These are phyloP conservation scores for Athelia psychrophila DNA, from an alignment of 1,284 basidiomycete genomes.

Conservation along the genomic window DNA sequence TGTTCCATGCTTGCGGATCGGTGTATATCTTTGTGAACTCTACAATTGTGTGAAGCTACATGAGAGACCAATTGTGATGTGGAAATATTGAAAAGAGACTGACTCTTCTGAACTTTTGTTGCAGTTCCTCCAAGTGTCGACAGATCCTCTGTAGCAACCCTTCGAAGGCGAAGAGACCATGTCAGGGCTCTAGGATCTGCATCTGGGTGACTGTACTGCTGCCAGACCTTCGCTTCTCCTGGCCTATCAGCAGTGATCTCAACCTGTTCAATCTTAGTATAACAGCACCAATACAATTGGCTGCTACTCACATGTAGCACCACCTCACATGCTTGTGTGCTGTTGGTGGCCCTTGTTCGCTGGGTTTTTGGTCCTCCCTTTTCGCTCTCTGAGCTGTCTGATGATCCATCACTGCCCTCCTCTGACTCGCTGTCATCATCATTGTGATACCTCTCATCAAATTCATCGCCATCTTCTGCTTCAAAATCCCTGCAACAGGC, in stretches of 20 bases:
- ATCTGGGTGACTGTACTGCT: neutral
- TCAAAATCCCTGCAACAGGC: neutral
- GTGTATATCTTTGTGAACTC: too few relatives aligned
- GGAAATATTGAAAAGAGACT: neutral
- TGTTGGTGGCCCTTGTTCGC: neutral
- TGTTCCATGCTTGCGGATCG: too few relatives aligned
- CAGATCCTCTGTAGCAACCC: neutral
- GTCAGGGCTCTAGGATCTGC: neutral
- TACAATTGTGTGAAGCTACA: too few relatives aligned
- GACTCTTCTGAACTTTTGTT: neutral
- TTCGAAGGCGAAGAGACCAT: neutral
- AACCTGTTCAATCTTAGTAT: too few relatives aligned
- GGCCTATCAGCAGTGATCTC: neutral
- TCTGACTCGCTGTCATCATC: neutral
- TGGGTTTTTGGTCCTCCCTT: neutral
- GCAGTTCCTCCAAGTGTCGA: neutral
- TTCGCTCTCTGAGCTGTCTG: neutral
- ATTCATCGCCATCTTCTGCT: neutral
- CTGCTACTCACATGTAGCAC: neutral
- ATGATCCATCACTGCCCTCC: neutral
- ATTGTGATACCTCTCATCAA: neutral
- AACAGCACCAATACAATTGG: too few relatives aligned
- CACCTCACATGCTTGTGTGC: neutral
- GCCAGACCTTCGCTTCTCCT: neutral
- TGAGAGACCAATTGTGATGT: too few relatives aligned